A percentile compares a stretch with the other conserved stretches of the same genome.
Evolutionary conservation across 2,329 filamentous ascomycete species (phyloP).

Genomic region (Venturia oleaginea): DNA sequence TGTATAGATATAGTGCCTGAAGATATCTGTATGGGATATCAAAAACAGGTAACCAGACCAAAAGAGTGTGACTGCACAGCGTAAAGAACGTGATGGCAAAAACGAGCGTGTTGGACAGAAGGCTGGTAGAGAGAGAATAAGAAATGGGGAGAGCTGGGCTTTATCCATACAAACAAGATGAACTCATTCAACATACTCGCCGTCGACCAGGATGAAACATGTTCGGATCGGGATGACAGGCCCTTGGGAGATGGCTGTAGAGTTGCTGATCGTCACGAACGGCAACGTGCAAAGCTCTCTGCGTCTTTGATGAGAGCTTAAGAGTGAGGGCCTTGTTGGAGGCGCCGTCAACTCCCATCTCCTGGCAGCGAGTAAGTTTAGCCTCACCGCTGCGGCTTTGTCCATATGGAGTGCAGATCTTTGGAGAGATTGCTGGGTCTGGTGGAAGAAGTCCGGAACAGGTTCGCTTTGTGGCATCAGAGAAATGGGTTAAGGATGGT

Average conservation of each 20-base stretch:
- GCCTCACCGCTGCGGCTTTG: neutral
- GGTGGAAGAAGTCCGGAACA: neutral
- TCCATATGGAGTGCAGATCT: neutral
- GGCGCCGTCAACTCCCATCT: neutral
- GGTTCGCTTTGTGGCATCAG: neutral
- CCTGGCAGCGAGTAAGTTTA: neutral
- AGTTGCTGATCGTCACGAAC: neutral
- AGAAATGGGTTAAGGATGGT: neutral
- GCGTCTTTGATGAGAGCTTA: neutral
- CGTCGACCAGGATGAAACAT: neutral
- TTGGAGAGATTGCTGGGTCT: neutral
- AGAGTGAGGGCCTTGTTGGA: neutral
- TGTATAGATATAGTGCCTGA: neutral
- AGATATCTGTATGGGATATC: neutral
- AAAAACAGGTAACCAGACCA: neutral
- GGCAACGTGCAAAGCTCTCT: neutral
- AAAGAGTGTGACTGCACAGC: neutral
- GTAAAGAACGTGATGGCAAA: neutral
- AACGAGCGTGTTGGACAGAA: constrained; percentile 4
- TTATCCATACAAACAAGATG: constrained; percentile 4
- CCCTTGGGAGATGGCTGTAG: neutral
- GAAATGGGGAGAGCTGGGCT: neutral
- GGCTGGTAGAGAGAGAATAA: neutral
- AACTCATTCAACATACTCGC: constrained; percentile 2
- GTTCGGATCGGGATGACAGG: neutral